Percentiles rank a stretch among this genome's conserved stretches.
These are phyloP conservation scores for Paramecium pentaurelia DNA, from an alignment of 73 alveolate species.

Conservation along the genomic window DNA sequence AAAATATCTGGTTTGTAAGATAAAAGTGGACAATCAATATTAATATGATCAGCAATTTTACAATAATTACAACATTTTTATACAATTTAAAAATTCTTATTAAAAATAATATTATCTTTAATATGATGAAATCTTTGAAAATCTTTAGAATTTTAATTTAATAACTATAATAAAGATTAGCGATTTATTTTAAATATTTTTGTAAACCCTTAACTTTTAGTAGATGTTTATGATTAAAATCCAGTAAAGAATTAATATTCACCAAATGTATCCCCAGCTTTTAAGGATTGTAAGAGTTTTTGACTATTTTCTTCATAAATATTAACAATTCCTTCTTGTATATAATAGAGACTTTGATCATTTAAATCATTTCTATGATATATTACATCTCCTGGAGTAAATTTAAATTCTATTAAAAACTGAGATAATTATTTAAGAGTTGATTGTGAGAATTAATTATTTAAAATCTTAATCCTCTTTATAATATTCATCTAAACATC, in stretches of 20 bases:
- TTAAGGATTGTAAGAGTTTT: neutral
- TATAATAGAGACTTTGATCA: neutral
- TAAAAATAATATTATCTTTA: neutral
- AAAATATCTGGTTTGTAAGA: neutral
- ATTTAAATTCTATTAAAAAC: neutral
- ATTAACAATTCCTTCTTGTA: neutral
- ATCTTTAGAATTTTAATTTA: neutral
- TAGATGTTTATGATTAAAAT: neutral
- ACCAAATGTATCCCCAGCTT: constrained; percentile 14
- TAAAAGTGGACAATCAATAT: neutral
- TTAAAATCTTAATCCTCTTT: neutral
- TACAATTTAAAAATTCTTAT: neutral
- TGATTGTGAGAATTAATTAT: neutral
- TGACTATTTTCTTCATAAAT: neutral
- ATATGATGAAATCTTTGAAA: constrained; percentile 17
- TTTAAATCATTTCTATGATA: neutral
- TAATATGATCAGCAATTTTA: neutral
- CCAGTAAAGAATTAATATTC: constrained; percentile 40
- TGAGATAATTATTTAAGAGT: neutral
- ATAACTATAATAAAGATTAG: neutral
- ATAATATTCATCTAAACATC: constrained; percentile 4
- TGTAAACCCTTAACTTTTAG: neutral
- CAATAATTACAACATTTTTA: neutral
- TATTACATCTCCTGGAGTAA: constrained; percentile 25
- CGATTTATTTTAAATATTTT: neutral